Evolutionary conservation across 306 rosid genomes (phyloP).

Genomic region (Inga oerstediana): DNA sequence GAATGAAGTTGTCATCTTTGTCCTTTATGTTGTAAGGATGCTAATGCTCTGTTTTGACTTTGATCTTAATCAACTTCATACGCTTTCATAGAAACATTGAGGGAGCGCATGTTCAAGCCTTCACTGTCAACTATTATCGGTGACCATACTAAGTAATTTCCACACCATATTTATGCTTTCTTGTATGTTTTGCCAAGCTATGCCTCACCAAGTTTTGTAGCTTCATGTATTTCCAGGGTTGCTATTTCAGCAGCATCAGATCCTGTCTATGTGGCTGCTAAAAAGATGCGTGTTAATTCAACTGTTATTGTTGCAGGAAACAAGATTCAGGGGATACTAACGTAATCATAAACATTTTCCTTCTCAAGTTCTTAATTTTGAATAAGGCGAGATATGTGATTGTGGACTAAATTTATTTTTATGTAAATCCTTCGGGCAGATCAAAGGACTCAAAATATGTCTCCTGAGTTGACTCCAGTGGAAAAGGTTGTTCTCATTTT

Average conservation of each 20-base stretch:
- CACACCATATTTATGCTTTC: constrained; percentile 29
- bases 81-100: constrained; percentile 84
- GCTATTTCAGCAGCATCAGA: constrained; percentile 81
- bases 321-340: constrained; percentile 87
- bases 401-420: too few species aligned
- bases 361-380: too few species aligned
- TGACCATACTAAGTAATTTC: constrained; percentile 74
- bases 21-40: constrained; percentile 28
- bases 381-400: too few species aligned
- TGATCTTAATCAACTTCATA: constrained; percentile 62
- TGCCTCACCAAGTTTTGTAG: constrained; percentile 52
- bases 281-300: constrained; percentile 81
- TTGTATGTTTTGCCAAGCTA: constrained; percentile 25
- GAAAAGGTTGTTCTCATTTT: constrained; percentile 62
- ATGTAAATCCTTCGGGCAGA: too few species aligned
- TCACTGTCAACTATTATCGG: constrained; percentile 71
- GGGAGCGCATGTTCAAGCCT: constrained; percentile 96
- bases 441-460: constrained; percentile 85
- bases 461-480: constrained; percentile 94
- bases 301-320: constrained; percentile 61
- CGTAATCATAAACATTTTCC: constrained; percentile 48
- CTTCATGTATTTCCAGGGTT: constrained; percentile 70
- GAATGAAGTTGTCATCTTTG: background rate
- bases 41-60: constrained; percentile 28
- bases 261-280: constrained; percentile 79